Evolutionary conservation across 352 stramenopile genomes (phyloP), one percentile per base, ranked within the genome.

Genomic region (Pythium guiyangense): DNA sequence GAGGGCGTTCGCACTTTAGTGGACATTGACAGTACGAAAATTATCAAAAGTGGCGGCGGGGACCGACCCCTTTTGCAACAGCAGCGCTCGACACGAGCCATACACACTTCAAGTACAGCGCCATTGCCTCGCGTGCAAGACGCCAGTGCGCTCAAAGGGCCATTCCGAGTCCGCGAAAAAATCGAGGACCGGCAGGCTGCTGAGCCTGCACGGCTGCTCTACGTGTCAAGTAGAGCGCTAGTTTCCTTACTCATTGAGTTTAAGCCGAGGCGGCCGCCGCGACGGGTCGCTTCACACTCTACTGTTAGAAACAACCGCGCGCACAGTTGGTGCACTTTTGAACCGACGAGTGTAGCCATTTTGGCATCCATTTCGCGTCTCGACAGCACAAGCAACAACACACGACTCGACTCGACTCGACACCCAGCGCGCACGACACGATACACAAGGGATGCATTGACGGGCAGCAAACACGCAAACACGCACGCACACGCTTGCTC

Each of bases 211-310:
- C 59, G 60, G 63, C 49, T 61, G 69, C 74, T 70, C 74, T 84
- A 93, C 81, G 85, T 91, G 79, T 93, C 80, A 93, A 71, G 81
- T 91, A 88, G 74, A 62, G 75, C 77, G 64, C 73, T 91, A 93
- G 84, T 93, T 93, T 93, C 84, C 84, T 93, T 93, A 93, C 84
- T 93, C 84, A 93, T 93, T 91, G 84, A 93, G 84, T 93, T 93
- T 93, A 93, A 93, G 84, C 84, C 80, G 73, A 35, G 8, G 59
- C 50, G 14, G 10, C 18, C 1, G 3, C 1, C 14, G 25, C 0
- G 22, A 26, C 4, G 4, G 2, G 1, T 10, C 2, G 14, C 1
- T 17, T n/a, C 8, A 12, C 0, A 26, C 2, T 35, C 0, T 44
- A 6, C 11, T 6, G 0, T 1, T 22, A 2, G 1, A 17, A 20